A percentile compares a stretch with the other conserved stretches of the same genome.
Conservation (phyloP, 1,139 yeast genomes). For the Lipomyces yarrowii region DNA sequence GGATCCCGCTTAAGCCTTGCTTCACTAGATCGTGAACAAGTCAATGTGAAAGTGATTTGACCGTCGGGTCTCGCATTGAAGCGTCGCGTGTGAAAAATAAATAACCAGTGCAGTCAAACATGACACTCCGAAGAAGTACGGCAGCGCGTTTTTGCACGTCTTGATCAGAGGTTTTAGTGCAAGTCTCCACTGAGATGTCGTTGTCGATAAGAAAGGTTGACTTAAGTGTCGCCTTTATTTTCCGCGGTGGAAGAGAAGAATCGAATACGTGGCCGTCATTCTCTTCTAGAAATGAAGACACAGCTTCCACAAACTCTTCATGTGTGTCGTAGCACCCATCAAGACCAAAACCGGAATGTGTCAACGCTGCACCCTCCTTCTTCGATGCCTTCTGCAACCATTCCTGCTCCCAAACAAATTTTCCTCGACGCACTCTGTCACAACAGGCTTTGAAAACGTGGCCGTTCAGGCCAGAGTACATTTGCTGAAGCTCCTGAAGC, state of each 20-base stretch:
- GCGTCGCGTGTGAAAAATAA: background rate
- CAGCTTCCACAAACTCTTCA: background rate
- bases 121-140: background rate
- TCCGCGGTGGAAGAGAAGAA: background rate
- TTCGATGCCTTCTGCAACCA: background rate
- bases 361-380: background rate
- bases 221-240: background rate
- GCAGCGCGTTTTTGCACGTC: background rate
- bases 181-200: background rate
- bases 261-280: background rate
- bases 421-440: background rate
- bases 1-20: background rate
- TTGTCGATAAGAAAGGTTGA: background rate
- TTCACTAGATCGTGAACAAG: background rate
- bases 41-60: background rate
- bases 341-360: background rate
- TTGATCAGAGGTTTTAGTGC: background rate
- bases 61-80: background rate
- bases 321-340: background rate
- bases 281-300: background rate
- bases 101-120: background rate
- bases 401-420: background rate
- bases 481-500: background rate
- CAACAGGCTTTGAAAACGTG: background rate
- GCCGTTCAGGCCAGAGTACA: background rate